phyloP scores from a whole-genome alignment of 805 yeast genomes.

The Hanseniaspora hatyaiensis region DNA sequence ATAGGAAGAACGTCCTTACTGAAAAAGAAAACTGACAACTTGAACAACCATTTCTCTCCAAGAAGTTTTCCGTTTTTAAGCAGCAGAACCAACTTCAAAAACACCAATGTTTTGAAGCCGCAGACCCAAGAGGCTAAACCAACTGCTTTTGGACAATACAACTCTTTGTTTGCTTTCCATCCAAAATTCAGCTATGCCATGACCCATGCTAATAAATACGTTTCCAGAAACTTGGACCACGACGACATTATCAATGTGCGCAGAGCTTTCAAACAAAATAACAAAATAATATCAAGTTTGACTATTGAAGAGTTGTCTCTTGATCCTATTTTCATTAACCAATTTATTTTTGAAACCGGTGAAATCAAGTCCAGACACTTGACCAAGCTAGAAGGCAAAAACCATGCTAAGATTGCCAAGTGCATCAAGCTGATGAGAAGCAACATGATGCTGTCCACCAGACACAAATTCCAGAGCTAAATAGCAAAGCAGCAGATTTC shows the following conservation, averaged over 20 bases:
- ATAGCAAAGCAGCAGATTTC: neutral
- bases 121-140: neutral
- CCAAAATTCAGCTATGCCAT: neutral
- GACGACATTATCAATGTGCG: slow-evolving; percentile 1
- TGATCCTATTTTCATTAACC: slow-evolving; percentile 2
- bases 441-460: slow-evolving; percentile 2
- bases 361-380: slow-evolving; percentile 11
- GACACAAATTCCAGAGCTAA: slow-evolving; percentile 10
- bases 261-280: neutral
- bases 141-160: neutral
- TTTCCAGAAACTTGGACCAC: neutral
- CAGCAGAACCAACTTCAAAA: neutral
- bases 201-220: neutral
- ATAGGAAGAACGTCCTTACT: too few relatives aligned
- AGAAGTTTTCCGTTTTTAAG: neutral
- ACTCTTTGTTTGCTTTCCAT: neutral
- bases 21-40: neutral
- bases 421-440: slow-evolving; percentile 5
- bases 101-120: neutral
- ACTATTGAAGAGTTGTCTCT: neutral
- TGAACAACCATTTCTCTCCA: neutral
- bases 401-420: slow-evolving; percentile 5
- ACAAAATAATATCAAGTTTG: slow-evolving; percentile 1
- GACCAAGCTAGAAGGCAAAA: slow-evolving; percentile 1
- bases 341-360: slow-evolving; percentile 11